Evolutionary conservation across 768 basidiomycete genomes (phyloP).

Genomic region (Mrakia gelida): DNA sequence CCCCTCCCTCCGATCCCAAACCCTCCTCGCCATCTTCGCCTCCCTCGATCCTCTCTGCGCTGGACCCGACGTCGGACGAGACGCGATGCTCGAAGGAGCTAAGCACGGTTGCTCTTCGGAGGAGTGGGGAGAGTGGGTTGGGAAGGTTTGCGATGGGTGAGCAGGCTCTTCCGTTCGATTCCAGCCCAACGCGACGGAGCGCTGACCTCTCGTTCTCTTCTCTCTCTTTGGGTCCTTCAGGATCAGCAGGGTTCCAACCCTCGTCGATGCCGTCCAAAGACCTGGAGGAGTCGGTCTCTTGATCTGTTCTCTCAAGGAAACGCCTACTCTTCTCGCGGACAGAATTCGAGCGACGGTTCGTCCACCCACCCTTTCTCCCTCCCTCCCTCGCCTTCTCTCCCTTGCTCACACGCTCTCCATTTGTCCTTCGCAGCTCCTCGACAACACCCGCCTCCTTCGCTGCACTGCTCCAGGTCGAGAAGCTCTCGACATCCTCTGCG

Average conservation of each 20-base stretch:
- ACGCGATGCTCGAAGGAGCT: background rate
- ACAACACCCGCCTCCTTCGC: background rate
- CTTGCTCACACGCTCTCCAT: background rate
- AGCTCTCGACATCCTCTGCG: background rate
- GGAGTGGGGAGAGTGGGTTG: conserved; percentile 7
- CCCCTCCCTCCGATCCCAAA: background rate
- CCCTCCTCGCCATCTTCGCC: background rate
- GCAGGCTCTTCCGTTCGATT: no score
- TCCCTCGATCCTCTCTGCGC: conserved; percentile 17
- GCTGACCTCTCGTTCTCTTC: background rate
- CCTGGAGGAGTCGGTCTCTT: conserved; percentile 5
- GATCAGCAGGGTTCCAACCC: background rate
- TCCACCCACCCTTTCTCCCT: background rate
- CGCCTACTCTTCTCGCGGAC: background rate
- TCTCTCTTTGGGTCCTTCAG: background rate
- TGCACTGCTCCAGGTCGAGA: conserved; percentile 9
- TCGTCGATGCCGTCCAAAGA: background rate
- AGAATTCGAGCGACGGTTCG: background rate
- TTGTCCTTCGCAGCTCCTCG: background rate
- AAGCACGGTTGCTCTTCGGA: background rate
- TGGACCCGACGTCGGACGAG: conserved; percentile 9
- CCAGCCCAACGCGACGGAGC: background rate
- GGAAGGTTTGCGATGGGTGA: background rate
- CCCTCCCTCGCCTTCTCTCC: background rate
- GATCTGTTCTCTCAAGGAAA: background rate